Evolutionary conservation across 2,329 filamentous ascomycete species (phyloP).

Genomic region (Venturia nashicola): DNA sequence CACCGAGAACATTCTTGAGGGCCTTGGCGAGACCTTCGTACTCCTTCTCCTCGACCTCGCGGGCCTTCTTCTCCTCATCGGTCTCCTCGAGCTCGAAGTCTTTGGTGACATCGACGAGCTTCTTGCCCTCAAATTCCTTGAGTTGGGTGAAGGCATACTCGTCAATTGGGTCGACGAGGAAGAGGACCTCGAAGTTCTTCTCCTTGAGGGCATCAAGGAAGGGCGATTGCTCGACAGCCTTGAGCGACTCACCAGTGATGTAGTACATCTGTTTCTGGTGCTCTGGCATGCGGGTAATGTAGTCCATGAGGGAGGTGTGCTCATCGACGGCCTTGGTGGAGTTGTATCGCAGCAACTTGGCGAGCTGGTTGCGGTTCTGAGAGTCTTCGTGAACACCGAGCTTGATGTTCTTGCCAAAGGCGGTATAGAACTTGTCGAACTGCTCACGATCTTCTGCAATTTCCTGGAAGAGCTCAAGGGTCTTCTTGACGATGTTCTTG

Average conservation of each 20-base stretch:
- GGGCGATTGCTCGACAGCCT: slow-evolving; percentile 94
- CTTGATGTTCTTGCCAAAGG: slow-evolving; percentile 99
- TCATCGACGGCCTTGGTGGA: slow-evolving; percentile 98
- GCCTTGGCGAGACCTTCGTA: slow-evolving; percentile 89
- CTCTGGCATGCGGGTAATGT: slow-evolving; percentile 98
- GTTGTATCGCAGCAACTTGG: slow-evolving; percentile 98
- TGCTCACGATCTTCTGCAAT: slow-evolving; percentile 99
- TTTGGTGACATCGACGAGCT: slow-evolving; percentile 99
- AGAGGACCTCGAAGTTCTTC: slow-evolving; percentile 99
- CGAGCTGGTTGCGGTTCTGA: slow-evolving; percentile 84
- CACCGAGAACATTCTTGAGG: slow-evolving; percentile 97
- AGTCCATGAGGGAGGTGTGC: slow-evolving; percentile 87
- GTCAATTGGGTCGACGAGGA: slow-evolving; percentile 98
- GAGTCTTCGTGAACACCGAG: slow-evolving; percentile 99
- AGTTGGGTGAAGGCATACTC: slow-evolving; percentile 99
- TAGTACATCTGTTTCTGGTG: slow-evolving; percentile 99
- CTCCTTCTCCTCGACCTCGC: slow-evolving; percentile 97
- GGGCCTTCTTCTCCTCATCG: slow-evolving; percentile 94
- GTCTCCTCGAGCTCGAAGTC: slow-evolving; percentile 99
- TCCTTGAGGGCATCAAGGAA: slow-evolving; percentile 98
- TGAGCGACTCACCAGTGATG: slow-evolving; percentile 99
- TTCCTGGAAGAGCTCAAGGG: slow-evolving; percentile 97
- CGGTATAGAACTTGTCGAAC: slow-evolving; percentile 99
- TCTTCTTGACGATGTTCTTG: slow-evolving; percentile 99
- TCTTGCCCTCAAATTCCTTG: slow-evolving; percentile 99